These are phyloP conservation scores for Podosphaera leucotricha DNA, from an alignment of 2,329 filamentous ascomycete species.

Conservation along the genomic window DNA sequence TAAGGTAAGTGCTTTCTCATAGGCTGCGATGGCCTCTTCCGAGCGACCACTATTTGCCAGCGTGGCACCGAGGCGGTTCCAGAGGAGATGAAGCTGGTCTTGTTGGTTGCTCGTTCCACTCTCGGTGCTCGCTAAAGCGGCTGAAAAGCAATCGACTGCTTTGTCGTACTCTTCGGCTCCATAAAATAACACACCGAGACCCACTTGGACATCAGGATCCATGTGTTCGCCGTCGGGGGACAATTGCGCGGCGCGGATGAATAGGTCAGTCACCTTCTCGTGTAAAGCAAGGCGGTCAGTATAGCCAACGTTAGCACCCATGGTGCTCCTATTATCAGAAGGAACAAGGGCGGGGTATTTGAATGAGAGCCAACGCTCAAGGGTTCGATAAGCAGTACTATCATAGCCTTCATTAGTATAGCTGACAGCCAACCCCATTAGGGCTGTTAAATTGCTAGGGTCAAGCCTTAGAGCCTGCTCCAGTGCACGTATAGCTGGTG, in stretches of 20 bases:
- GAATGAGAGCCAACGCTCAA: constrained; percentile 89
- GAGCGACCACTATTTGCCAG: constrained; percentile 82
- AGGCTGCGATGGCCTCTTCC: constrained; percentile 91
- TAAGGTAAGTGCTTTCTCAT: constrained; percentile 73
- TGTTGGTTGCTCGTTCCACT: constrained; percentile 62
- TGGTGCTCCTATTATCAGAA: constrained; percentile 31
- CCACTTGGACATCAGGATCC: constrained; percentile 96
- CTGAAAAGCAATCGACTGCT: constrained; percentile 92
- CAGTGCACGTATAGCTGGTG: constrained; percentile 77
- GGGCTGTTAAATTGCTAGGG: constrained; percentile 60
- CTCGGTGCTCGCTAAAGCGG: constrained; percentile 69
- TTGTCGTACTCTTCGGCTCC: constrained; percentile 96
- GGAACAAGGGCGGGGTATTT: constrained; percentile 75
- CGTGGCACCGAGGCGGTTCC: constrained; percentile 91
- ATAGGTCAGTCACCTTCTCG: constrained; percentile 69
- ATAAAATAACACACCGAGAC: constrained; percentile 90
- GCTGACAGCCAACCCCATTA: constrained; percentile 89
- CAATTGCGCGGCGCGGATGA: constrained; percentile 78
- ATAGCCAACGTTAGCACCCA: constrained; percentile 69
- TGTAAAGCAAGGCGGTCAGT: constrained; percentile 80
- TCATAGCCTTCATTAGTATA: constrained; percentile 99
- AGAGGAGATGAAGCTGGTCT: constrained; percentile 76
- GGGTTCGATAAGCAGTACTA: constrained; percentile 80
- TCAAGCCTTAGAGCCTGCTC: constrained; percentile 80
- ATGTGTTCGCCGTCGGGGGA: constrained; percentile 84